Conservation (phyloP, 257 asterid species). For the Solanum chilense region DNA sequence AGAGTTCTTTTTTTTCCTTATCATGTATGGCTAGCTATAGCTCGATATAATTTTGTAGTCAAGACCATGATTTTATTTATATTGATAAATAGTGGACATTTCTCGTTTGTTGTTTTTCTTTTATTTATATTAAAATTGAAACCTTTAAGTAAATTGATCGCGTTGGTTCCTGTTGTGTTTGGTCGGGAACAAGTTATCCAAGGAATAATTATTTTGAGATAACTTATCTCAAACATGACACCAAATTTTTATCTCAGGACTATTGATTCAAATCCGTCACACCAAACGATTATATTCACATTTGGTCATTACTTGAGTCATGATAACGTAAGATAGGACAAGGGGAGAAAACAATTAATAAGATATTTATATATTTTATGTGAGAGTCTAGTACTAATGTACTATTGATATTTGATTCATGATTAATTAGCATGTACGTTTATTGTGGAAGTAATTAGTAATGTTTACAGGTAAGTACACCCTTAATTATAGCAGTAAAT, state of each 20-base stretch:
- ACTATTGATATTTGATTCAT: neutral
- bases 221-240: neutral
- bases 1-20: neutral
- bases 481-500: neutral
- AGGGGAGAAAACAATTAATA: too few relatives aligned
- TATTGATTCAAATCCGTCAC: too few relatives aligned
- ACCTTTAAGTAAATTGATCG: neutral
- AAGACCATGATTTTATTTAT: neutral
- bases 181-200: too few relatives aligned
- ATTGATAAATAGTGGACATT: neutral
- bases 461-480: neutral
- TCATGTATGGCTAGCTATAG: neutral
- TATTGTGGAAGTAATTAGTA: neutral
- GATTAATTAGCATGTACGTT: neutral
- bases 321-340: neutral
- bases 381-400: neutral
- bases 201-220: neutral
- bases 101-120: neutral
- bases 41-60: neutral
- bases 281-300: too few relatives aligned
- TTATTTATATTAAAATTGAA: neutral
- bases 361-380: neutral
- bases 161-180: neutral
- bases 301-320: neutral
- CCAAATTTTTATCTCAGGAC: too few relatives aligned